Conservation (phyloP, 2,329 filamentous ascomycete genomes). For the Ampelomyces quisqualis region DNA sequence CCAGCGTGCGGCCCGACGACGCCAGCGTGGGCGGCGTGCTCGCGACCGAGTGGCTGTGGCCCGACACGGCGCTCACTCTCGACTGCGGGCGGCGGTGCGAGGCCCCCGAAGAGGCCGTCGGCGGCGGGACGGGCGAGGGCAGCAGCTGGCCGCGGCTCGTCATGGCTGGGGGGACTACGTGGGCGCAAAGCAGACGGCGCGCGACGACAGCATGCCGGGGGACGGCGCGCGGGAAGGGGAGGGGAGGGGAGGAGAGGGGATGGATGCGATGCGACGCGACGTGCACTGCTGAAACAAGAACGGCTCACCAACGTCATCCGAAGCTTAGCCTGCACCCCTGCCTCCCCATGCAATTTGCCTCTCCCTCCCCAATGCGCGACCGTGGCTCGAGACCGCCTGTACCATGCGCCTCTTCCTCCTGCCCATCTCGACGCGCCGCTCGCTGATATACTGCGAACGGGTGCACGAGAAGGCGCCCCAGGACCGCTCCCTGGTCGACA, state of each 20-base stretch:
- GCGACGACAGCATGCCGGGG: conserved; percentile 27
- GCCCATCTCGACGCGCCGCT: conserved; percentile 86
- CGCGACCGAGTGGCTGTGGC: conserved; percentile 39
- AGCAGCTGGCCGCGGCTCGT: conserved; percentile 31
- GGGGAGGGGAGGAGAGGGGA: not conserved
- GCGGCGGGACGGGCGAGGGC: conserved; percentile 36
- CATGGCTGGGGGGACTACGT: conserved; percentile 34
- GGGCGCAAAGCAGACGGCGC: conserved; percentile 28
- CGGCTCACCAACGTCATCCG: conserved; percentile 3
- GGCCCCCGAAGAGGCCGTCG: conserved; percentile 31
- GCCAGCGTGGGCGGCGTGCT: conserved; percentile 42
- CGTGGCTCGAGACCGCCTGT: too few relatives aligned
- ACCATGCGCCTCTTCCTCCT: conserved; percentile 90
- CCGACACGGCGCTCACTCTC: conserved; percentile 32
- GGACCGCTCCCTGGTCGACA: conserved; percentile 64
- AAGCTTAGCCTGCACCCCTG: conserved; percentile 9
- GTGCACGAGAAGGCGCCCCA: conserved; percentile 56
- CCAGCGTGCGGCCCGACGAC: conserved; percentile 34
- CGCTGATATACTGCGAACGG: conserved; percentile 88
- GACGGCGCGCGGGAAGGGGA: not conserved
- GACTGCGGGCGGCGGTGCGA: conserved; percentile 37
- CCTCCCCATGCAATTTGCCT: too few relatives aligned
- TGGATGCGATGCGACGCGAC: not conserved
- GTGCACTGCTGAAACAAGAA: conserved; percentile 1
- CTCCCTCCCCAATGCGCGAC: too few relatives aligned